A percentile compares a stretch with the other conserved stretches of the same genome.
These are phyloP conservation scores for Hymenoscyphus occultus DNA, from an alignment of 2,329 filamentous ascomycete species.

Conservation along the genomic window DNA sequence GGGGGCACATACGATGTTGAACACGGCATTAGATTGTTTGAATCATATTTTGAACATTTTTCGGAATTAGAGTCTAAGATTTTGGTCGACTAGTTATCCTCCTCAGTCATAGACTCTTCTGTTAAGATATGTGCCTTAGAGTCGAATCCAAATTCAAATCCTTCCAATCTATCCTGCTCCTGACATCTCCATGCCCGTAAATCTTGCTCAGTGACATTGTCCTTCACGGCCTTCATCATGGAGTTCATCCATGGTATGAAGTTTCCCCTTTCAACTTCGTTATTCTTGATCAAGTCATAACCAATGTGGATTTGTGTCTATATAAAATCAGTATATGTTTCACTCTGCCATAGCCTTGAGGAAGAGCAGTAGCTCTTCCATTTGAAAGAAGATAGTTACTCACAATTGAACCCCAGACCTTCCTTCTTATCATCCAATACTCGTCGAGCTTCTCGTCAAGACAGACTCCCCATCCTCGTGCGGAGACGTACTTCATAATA, in stretches of 20 bases:
- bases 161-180: background rate
- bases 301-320: background rate
- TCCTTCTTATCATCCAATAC: background rate
- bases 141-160: background rate
- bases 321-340: background rate
- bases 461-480: background rate
- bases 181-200: background rate
- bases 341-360: background rate
- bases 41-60: slow-evolving; percentile 82
- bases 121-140: background rate
- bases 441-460: background rate
- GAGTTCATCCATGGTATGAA: background rate
- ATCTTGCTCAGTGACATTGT: background rate
- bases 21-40: slow-evolving; percentile 81
- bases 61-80: slow-evolving; percentile 80
- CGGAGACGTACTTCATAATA: background rate
- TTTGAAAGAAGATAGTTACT: background rate
- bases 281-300: background rate
- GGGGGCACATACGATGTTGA: slow-evolving; percentile 85
- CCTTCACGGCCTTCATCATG: background rate
- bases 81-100: slow-evolving; percentile 63
- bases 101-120: background rate
- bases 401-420: background rate
- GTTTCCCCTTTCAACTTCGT: background rate
- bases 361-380: background rate